phyloP scores from a whole-genome alignment of 306 rosid species.

The Abrus precatorius region DNA sequence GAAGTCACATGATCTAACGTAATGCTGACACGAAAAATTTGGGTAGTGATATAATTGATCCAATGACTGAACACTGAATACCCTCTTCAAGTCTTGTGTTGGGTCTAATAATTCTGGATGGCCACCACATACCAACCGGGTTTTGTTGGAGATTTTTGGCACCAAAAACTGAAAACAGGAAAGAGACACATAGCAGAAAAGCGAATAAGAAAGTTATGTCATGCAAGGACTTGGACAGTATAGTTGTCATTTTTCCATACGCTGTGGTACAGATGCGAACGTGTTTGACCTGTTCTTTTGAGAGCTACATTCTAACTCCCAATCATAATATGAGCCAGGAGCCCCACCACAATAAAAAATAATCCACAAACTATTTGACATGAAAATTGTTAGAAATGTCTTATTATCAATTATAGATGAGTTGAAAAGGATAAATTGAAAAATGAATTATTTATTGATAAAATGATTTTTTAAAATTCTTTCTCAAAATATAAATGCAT shows the following conservation, averaged over 20 bases:
- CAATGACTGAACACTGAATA: constrained; percentile 29
- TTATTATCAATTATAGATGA: neutral
- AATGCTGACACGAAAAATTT: constrained; percentile 45
- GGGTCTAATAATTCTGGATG: constrained; percentile 11
- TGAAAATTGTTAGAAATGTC: neutral
- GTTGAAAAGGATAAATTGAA: neutral
- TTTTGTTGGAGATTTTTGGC: constrained; percentile 23
- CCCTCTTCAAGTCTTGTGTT: constrained; percentile 22
- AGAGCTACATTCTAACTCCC: constrained; percentile 48
- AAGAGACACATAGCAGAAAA: constrained; percentile 38
- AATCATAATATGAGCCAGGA: neutral
- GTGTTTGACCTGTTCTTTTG: constrained; percentile 38
- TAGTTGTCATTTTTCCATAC: constrained; percentile 39
- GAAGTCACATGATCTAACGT: constrained; percentile 37
- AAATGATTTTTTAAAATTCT: neutral
- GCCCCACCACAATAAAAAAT: neutral
- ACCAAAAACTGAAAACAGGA: constrained; percentile 43
- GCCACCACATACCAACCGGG: constrained; percentile 34
- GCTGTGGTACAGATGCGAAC: neutral
- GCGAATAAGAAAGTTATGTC: constrained; percentile 18
- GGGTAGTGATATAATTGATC: constrained; percentile 23
- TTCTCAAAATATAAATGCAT: no score
- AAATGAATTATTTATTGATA: neutral
- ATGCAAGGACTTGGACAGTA: neutral
- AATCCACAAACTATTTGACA: neutral